These are phyloP conservation scores for Ricinus communis DNA, from an alignment of 345 rosid species.

Conservation along the genomic window DNA sequence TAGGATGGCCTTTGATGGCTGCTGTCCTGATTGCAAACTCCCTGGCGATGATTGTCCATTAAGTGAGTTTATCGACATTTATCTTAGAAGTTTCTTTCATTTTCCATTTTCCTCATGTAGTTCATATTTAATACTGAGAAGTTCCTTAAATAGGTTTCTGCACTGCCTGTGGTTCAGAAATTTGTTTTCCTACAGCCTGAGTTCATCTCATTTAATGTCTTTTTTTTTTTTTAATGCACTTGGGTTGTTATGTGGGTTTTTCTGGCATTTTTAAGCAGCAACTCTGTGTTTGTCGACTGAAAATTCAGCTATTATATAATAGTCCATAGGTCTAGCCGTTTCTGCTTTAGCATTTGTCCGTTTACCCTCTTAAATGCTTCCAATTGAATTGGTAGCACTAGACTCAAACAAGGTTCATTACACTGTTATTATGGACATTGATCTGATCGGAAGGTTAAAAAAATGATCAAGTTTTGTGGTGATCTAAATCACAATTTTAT, in stretches of 20 bases:
- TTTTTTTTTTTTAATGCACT: not conserved
- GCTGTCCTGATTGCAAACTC: slow-evolving; percentile 87
- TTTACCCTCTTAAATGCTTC: not conserved
- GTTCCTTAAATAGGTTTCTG: not conserved
- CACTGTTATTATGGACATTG: not conserved
- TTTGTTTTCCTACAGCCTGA: not conserved
- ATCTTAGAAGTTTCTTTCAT: not conserved
- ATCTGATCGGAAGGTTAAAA: not conserved
- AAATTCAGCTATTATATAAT: not conserved
- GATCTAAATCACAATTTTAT: too few relatives aligned
- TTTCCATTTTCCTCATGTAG: not conserved
- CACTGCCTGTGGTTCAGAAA: too few relatives aligned
- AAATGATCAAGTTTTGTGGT: not conserved
- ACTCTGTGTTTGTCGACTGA: not conserved
- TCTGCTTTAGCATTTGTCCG: not conserved
- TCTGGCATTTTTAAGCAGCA: not conserved
- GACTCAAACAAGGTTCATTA: not conserved
- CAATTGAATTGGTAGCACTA: not conserved
- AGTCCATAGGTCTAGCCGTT: not conserved
- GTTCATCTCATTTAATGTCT: not conserved
- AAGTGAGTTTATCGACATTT: slow-evolving; percentile 39
- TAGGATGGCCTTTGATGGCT: slow-evolving; percentile 95
- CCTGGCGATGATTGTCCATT: slow-evolving; percentile 95
- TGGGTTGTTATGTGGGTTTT: not conserved
- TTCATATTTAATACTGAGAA: not conserved